Evolutionary conservation across 176 grass and related monocot species (phyloP), one percentile per base, ranked within the genome.

Genomic region (Avena atlantica): DNA sequence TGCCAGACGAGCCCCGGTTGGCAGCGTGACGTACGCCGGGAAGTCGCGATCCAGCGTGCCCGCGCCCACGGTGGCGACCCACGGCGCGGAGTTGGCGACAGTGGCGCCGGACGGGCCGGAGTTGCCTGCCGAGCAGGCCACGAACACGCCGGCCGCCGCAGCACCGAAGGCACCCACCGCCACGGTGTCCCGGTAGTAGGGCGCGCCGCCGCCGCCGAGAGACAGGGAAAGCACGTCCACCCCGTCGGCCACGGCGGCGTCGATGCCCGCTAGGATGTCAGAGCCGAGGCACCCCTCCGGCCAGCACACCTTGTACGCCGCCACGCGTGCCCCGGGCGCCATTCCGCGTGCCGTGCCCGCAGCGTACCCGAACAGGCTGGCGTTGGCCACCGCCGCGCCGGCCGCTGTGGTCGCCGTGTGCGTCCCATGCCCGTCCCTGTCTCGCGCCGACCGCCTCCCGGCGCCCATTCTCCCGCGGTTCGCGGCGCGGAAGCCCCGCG

Each of bases 281-380:
- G 97, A 99, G 8, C 90, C 90, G 52, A 96, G 91, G 91, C 97
- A 99, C 0, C 94, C 94, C 11, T 93, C 82, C 6, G 89, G 74
- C 94, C 94, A 99, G 80, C 97, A 99, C 69, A 99, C 97, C 64
- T 99, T 99, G 84, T 99, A 99, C 19, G 89, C 97, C 2, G 97
- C 97, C 16, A 99, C 90, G 62, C 97, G 94, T 3, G 94, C 88
- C 7, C 92, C 97, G 37, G 80, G 86, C 0, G 89, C 94, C 97
- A 99, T 99, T 21, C 97, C 97, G 7, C 94, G 92, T 76, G 97
- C 97, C 9, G 92, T 96, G 12, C 97, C 97, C 15, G 92, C 20
- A 17, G 97, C 97, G 71, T 99, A 99, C 19, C 94, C 97, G 44
- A 99, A 88, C 16, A 99, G 50, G 89, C 97, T 99, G 48, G 97